Conservation (phyloP, 2,329 filamentous ascomycete genomes). For the Phialemoniopsis sp. region DNA sequence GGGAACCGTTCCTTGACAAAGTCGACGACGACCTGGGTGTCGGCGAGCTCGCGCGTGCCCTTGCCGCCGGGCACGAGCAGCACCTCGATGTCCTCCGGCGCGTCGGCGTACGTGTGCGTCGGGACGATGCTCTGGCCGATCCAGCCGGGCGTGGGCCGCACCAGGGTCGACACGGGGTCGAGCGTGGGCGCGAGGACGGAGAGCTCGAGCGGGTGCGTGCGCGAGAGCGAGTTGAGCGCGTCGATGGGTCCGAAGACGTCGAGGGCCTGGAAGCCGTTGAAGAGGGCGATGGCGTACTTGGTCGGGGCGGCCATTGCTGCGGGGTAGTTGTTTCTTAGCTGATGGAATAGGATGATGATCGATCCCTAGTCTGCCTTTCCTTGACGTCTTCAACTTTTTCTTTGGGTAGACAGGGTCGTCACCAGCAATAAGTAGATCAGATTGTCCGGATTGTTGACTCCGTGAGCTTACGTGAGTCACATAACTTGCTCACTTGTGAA, state of each 20-base stretch:
- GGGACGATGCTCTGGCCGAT: conserved; percentile 10
- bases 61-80: conserved; percentile 51
- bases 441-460: no score
- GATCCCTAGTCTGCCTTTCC: no score
- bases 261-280: conserved; percentile 16
- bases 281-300: conserved; percentile 16
- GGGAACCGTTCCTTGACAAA: conserved; percentile 33
- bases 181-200: conserved; percentile 15
- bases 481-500: no score
- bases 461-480: no score
- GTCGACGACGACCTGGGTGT: conserved; percentile 23
- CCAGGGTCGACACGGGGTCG: conserved; percentile 12
- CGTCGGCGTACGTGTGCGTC: conserved; percentile 34
- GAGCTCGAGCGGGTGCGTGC: conserved; percentile 10
- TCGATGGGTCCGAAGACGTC: conserved; percentile 21
- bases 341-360: no score
- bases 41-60: conserved; percentile 28
- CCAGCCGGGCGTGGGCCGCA: neutral
- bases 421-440: no score
- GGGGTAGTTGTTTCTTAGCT: no score
- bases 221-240: conserved; percentile 15
- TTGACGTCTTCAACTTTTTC: no score
- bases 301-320: neutral
- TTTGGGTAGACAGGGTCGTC: no score
- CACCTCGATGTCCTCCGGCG: conserved; percentile 43